Evolutionary conservation across 768 basidiomycete genomes (phyloP), one percentile per base, ranked within the genome.

Genomic region (Pleurotus eryngii): DNA sequence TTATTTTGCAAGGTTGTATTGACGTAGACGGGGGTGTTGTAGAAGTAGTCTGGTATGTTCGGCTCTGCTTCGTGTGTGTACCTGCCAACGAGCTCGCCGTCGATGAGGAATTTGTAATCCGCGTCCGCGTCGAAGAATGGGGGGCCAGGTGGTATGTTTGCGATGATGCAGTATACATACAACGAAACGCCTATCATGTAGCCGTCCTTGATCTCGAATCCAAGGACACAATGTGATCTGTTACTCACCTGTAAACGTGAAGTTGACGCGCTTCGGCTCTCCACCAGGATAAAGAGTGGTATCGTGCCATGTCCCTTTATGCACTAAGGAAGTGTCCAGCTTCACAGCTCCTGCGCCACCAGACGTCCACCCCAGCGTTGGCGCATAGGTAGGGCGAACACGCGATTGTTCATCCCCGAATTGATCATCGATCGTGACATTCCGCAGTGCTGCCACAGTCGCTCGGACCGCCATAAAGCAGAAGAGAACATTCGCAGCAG

Each of bases 81-180:
- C 9, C 14, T n/a, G 5, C 57, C 60, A 8, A 47, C 24, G 5
- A 38, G 15, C 15, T 48, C 15, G 26, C 57, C 55, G 48, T 65
- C 62, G 22, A 65, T 49, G 17, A 49, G 56, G 26, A 65, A 63
- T 38, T 61, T 61, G 7, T 40, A 53, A 7, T 40, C 46, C 14
- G 64, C 59, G 5, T 22, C 38, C 9, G 60, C 59, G 8, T 47
- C 57, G 30, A 35, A 35, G 30, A 35, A 35, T 9, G 30, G 30
- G 5, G 59, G 42, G 11, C 56, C 59, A 27, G n/a, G 15, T 11
- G 46, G 30, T 18, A 47, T 48, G 43, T 66, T 60, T 3, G 63
- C 62, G 26, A 65, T 57, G 27, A 67, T 61, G 38, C 63, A 65
- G 45, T 53, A 63, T 12, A 65, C 46, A 42, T 64, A 63, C 2